These are phyloP conservation scores for Wickerhamiella musiphila DNA, from an alignment of 805 yeast genomes.

Conservation along the genomic window DNA sequence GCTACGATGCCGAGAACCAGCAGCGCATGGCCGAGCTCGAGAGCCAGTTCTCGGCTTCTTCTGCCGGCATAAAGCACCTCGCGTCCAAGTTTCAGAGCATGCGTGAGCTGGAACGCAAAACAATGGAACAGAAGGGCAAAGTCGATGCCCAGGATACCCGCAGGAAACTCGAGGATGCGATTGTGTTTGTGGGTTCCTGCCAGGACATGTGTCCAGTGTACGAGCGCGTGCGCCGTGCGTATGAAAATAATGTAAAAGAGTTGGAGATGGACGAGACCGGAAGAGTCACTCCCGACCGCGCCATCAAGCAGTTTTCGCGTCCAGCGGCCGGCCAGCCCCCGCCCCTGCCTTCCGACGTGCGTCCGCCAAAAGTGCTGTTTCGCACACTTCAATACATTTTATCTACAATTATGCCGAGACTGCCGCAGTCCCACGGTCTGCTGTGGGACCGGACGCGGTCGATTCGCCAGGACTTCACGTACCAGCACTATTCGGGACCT, in stretches of 20 bases:
- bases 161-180: slow-evolving; percentile 76
- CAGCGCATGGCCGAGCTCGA: slow-evolving; percentile 32
- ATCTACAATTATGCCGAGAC: slow-evolving; percentile 37
- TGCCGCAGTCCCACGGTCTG: slow-evolving; percentile 79
- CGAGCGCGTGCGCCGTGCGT: slow-evolving; percentile 74
- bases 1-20: slow-evolving; percentile 70
- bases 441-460: slow-evolving; percentile 96
- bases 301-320: slow-evolving; percentile 83
- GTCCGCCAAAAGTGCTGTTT: slow-evolving; percentile 69
- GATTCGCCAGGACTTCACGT: slow-evolving; percentile 90
- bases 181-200: slow-evolving; percentile 75
- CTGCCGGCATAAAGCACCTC: slow-evolving; percentile 44
- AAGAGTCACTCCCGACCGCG: slow-evolving; percentile 38
- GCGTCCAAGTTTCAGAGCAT: slow-evolving; percentile 53
- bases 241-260: slow-evolving; percentile 69
- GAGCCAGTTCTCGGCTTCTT: slow-evolving; percentile 28
- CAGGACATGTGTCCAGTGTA: slow-evolving; percentile 87
- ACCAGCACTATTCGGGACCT: slow-evolving; percentile 82
- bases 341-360: slow-evolving; percentile 89
- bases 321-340: slow-evolving; percentile 99
- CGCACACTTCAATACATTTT: slow-evolving; percentile 56
- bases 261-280: slow-evolving; percentile 57
- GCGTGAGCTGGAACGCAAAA: slow-evolving; percentile 55
- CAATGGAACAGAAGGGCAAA: slow-evolving; percentile 64
- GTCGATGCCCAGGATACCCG: slow-evolving; percentile 78